Percentiles rank a stretch among this genome's conserved stretches.
phyloP scores from a whole-genome alignment of 345 rosid species.

The Moringa oleifera region DNA sequence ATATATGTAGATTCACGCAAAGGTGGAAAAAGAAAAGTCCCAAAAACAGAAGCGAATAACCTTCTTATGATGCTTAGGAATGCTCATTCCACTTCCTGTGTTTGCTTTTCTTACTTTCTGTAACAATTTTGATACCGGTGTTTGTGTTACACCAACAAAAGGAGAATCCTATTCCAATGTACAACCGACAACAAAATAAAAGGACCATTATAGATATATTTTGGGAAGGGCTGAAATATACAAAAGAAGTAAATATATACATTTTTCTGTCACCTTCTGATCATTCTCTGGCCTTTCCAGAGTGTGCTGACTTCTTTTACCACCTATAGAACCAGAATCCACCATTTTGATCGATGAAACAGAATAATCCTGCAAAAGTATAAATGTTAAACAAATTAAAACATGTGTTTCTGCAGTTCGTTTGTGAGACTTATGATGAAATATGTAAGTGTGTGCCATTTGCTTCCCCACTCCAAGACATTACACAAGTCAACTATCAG shows the following conservation, averaged over 20 bases:
- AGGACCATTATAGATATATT: background rate
- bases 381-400: conserved; percentile 4
- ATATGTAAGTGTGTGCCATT: too few relatives aligned
- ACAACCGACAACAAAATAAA: conserved; percentile 2
- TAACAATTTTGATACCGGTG: conserved; percentile 56
- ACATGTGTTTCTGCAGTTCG: background rate
- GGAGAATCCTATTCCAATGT: conserved; percentile 44
- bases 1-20: background rate
- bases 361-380: conserved; percentile 49
- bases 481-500: background rate
- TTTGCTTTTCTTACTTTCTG: conserved; percentile 47
- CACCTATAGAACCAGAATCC: conserved; percentile 34
- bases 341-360: conserved; percentile 54
- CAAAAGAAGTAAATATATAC: background rate
- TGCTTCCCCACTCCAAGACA: background rate
- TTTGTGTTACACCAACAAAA: conserved; percentile 35
- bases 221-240: background rate
- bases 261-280: conserved; percentile 40
- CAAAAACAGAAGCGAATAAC: conserved; percentile 19
- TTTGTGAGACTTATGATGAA: too few relatives aligned
- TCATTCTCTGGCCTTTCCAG: conserved; percentile 29
- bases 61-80: conserved; percentile 73
- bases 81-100: conserved; percentile 38
- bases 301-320: conserved; percentile 34
- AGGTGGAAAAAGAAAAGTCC: background rate